Evolutionary conservation across 306 rosid genomes (phyloP).

Genomic region (Sechiopsis laciniata): DNA sequence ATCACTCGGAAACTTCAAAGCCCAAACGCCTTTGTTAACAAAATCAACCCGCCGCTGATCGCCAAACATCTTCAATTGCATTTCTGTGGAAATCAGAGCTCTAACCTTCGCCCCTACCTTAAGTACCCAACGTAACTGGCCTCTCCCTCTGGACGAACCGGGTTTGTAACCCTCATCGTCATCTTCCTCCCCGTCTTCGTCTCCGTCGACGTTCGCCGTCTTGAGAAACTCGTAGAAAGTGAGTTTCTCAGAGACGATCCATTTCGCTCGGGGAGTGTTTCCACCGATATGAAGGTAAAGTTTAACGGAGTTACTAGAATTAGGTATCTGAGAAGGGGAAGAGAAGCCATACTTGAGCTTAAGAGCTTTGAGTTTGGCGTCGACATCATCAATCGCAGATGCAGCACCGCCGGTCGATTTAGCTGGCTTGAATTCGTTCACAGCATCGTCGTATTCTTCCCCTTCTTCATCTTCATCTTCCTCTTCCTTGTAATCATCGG

Average conservation of each 20-base stretch:
- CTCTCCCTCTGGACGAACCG: constrained; percentile 20
- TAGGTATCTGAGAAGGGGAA: constrained; percentile 30
- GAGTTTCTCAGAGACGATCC: constrained; percentile 70
- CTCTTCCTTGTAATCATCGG: constrained; percentile 39
- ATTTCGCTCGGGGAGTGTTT: constrained; percentile 71
- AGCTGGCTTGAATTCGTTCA: constrained; percentile 18
- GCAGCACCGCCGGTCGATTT: constrained; percentile 15
- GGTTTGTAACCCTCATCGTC: constrained; percentile 3
- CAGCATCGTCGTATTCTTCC: constrained; percentile 9
- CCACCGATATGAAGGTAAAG: constrained; percentile 90
- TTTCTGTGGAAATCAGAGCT: constrained; percentile 62
- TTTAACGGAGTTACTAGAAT: constrained; percentile 52
- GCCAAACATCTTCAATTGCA: constrained; percentile 86
- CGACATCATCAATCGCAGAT: constrained; percentile 48
- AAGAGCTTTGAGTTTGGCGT: constrained; percentile 58
- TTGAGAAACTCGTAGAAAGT: constrained; percentile 45
- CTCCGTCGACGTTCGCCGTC: constrained; percentile 26
- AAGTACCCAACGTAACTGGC: constrained; percentile 41
- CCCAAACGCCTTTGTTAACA: constrained; percentile 78
- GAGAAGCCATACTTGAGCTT: constrained; percentile 58
- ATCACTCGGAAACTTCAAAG: constrained; percentile 57
- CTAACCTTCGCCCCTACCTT: constrained; percentile 62
- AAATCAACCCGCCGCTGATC: constrained; percentile 82
- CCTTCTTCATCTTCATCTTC: neutral
- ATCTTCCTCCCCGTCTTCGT: constrained; percentile 29